phyloP scores from a whole-genome alignment of 768 basidiomycete genomes.

The Serendipita sp. region DNA sequence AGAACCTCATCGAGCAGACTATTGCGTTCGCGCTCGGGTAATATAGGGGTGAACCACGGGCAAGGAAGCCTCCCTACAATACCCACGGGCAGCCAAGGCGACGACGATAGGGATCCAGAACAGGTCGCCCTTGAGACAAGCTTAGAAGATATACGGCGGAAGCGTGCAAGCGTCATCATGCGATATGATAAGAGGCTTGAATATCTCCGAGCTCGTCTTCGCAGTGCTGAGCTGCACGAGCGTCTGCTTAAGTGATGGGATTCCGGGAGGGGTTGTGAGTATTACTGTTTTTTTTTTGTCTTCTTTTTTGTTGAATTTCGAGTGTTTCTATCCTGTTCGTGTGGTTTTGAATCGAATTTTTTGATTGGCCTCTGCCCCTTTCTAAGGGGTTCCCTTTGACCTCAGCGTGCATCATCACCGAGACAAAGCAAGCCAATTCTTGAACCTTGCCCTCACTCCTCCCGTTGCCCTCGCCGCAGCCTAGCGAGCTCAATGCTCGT shows the following conservation, averaged over 20 bases:
- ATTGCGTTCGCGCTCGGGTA: neutral
- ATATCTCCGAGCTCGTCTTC: constrained; percentile 65
- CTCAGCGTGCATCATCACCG: neutral
- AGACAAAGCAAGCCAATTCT: neutral
- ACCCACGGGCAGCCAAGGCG: neutral
- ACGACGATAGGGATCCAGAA: neutral
- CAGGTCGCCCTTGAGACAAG: neutral
- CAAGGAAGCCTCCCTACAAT: neutral
- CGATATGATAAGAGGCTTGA: constrained; percentile 65
- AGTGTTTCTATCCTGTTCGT: neutral
- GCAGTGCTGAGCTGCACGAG: constrained; percentile 71
- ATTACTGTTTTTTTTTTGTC: neutral
- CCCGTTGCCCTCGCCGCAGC: neutral
- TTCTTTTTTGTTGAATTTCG: neutral
- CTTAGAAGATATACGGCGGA: constrained; percentile 42
- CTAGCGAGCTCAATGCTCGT: neutral
- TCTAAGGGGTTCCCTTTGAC: neutral
- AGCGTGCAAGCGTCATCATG: constrained; percentile 51
- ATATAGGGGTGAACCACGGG: constrained; percentile 1
- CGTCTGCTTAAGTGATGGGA: constrained; percentile 29
- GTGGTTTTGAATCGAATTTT: neutral
- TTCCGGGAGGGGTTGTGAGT: neutral
- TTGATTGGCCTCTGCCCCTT: neutral
- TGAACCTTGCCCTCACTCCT: neutral
- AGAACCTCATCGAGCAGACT: neutral